A percentile compares a stretch with the other conserved stretches of the same genome.
phyloP scores from a whole-genome alignment of 1,139 yeast species.

The Blastobotrys indianensis region DNA sequence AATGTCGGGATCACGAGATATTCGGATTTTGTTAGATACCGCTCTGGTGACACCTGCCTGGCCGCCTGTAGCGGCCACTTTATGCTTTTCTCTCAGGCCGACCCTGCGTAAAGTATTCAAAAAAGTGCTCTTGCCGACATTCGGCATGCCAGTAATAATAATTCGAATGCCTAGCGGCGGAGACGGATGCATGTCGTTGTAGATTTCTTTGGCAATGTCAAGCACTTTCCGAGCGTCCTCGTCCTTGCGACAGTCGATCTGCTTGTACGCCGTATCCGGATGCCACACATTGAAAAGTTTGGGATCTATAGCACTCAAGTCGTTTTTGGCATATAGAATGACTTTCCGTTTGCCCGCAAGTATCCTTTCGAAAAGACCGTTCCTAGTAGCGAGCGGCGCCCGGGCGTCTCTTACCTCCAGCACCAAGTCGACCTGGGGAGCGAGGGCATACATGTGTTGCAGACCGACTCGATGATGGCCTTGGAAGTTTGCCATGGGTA shows the following conservation, averaged over 20 bases:
- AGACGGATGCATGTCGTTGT: constrained; percentile 38
- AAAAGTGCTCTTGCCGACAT: constrained; percentile 93
- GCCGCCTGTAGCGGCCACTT: constrained; percentile 82
- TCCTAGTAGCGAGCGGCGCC: constrained; percentile 81
- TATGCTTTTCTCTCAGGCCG: constrained; percentile 43
- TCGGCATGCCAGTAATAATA: constrained; percentile 91
- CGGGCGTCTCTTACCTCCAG: constrained; percentile 83
- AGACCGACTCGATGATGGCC: constrained; percentile 89
- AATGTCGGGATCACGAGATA: constrained; percentile 58
- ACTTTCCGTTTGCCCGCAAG: constrained; percentile 54
- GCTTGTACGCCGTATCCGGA: constrained; percentile 47
- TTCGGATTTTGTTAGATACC: constrained; percentile 69
- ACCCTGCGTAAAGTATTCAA: constrained; percentile 66
- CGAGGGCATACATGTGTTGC: constrained; percentile 57
- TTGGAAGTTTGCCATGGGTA: constrained; percentile 72
- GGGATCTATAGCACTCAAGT: constrained; percentile 32
- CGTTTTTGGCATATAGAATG: constrained; percentile 65
- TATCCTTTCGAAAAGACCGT: constrained; percentile 69
- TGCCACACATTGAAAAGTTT: constrained; percentile 50
- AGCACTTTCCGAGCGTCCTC: constrained; percentile 50
- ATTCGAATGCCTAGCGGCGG: constrained; percentile 80
- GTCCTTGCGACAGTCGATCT: constrained; percentile 53
- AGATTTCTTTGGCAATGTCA: constrained; percentile 38
- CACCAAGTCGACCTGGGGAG: constrained; percentile 76
- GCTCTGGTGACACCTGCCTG: constrained; percentile 87